These are phyloP conservation scores for Leccinum colubrinum DNA, from an alignment of 1,284 basidiomycete species.

Conservation along the genomic window DNA sequence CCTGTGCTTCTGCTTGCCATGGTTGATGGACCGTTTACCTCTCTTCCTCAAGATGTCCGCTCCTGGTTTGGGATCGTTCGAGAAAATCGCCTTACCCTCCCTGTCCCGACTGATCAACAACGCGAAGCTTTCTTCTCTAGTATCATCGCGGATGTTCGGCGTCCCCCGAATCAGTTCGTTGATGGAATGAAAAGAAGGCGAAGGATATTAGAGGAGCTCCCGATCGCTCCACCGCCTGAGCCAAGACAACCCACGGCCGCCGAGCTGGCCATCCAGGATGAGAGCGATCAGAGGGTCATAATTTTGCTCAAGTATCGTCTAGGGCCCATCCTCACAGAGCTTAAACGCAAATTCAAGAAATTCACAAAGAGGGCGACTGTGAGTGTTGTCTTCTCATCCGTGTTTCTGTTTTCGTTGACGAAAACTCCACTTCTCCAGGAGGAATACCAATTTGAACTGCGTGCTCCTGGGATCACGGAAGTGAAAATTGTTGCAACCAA, in stretches of 20 bases:
- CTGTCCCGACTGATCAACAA: slow-evolving; percentile 49
- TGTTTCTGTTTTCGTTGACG: slow-evolving; percentile 13
- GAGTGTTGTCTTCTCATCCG: slow-evolving; percentile 30
- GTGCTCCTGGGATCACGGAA: slow-evolving; percentile 29
- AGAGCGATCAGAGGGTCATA: slow-evolving; percentile 77
- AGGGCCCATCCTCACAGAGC: slow-evolving; percentile 82
- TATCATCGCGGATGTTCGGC: slow-evolving; percentile 63
- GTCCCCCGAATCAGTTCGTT: slow-evolving; percentile 87
- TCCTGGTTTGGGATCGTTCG: slow-evolving; percentile 88
- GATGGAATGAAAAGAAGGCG: slow-evolving; percentile 87
- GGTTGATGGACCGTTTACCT: slow-evolving; percentile 72
- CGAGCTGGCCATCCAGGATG: slow-evolving; percentile 82
- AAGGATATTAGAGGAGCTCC: slow-evolving; percentile 84
- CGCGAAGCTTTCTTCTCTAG: slow-evolving; percentile 80
- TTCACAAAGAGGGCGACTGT: slow-evolving; percentile 86
- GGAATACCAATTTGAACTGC: slow-evolving; percentile 61
- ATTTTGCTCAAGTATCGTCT: slow-evolving; percentile 87
- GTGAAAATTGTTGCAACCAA: slow-evolving; percentile 35
- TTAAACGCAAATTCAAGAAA: slow-evolving; percentile 92
- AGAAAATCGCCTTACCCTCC: slow-evolving; percentile 73
- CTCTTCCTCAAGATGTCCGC: slow-evolving; percentile 82
- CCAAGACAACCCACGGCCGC: slow-evolving; percentile 81
- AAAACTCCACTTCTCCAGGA: slow-evolving; percentile 43
- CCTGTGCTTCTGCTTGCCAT: slow-evolving; percentile 90
- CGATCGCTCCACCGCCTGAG: slow-evolving; percentile 87